Conservation (phyloP, 177 flowering plant species). For the Vitis hybrid region DNA sequence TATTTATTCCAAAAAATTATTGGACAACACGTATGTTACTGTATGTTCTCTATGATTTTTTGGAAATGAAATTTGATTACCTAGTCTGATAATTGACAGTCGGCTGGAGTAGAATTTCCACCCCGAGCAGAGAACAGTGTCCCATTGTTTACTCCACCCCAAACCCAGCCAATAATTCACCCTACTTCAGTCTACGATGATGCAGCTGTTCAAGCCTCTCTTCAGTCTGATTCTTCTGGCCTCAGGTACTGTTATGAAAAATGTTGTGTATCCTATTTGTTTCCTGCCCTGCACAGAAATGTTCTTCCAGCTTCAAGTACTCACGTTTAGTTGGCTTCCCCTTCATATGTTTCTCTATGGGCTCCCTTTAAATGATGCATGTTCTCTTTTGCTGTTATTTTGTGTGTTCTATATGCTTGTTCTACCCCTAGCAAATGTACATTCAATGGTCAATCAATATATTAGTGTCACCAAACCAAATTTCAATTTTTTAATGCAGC, state of each 20-base stretch:
- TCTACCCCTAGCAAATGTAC: not conserved
- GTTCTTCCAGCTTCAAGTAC: not conserved
- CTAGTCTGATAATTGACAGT: constrained; percentile 31
- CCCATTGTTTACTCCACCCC: constrained; percentile 90
- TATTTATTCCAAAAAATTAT: no score
- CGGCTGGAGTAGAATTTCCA: constrained; percentile 88
- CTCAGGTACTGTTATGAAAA: constrained; percentile 51
- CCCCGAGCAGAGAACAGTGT: constrained; percentile 80
- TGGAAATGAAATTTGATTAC: not conserved
- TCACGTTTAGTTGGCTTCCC: not conserved
- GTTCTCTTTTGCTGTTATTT: not conserved
- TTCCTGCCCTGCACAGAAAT: not conserved
- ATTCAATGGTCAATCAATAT: not conserved
- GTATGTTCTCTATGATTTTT: not conserved
- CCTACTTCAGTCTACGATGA: constrained; percentile 51
- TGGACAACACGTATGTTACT: no score
- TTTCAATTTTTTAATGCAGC: constrained; percentile 35
- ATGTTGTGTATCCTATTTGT: not conserved
- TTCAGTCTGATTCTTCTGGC: constrained; percentile 68
- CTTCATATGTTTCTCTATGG: not conserved
- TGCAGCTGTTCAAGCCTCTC: constrained; percentile 68
- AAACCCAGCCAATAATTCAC: constrained; percentile 63
- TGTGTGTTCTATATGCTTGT: not conserved
- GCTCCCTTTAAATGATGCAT: not conserved
- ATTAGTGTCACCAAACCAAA: not conserved